Evolutionary conservation across 192 early-diverging fungal species (phyloP).

Genomic region (Coemansia asiatica): DNA sequence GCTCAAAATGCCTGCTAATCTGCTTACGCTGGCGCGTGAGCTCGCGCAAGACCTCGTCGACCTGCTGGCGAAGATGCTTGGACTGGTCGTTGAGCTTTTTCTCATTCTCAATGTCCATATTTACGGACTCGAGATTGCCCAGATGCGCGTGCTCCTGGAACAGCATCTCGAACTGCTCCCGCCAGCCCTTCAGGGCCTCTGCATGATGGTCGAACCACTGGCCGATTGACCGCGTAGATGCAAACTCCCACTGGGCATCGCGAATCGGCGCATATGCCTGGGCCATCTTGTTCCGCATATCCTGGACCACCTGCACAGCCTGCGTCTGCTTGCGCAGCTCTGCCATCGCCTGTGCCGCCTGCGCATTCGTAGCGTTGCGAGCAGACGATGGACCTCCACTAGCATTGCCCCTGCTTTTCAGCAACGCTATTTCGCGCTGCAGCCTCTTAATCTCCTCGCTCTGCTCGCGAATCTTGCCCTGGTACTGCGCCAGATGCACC

Average conservation of each 20-base stretch:
- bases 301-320: constrained; percentile 51
- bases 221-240: constrained; percentile 36
- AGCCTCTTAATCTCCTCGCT: constrained; percentile 60
- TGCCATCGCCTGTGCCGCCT: constrained; percentile 39
- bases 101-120: constrained; percentile 16
- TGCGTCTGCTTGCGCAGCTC: constrained; percentile 50
- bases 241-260: constrained; percentile 50
- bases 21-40: constrained; percentile 45
- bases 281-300: constrained; percentile 48
- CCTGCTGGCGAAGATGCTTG: constrained; percentile 31
- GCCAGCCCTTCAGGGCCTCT: constrained; percentile 43
- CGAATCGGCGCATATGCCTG: constrained; percentile 48
- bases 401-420: constrained; percentile 9
- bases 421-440: constrained; percentile 44
- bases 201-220: constrained; percentile 43
- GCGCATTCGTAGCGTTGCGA: constrained; percentile 3
- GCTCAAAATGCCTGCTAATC: constrained; percentile 44
- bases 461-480: constrained; percentile 62
- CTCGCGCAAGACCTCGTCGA: constrained; percentile 45
- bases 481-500: constrained; percentile 63
- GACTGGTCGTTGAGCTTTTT: neutral
- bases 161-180: constrained; percentile 52
- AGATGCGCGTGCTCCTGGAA: constrained; percentile 51
- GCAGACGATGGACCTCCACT: constrained; percentile 3
- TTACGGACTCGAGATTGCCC: constrained; percentile 9